Conservation (phyloP, 305 asterid genomes). For the Fraxinus latifolia region DNA sequence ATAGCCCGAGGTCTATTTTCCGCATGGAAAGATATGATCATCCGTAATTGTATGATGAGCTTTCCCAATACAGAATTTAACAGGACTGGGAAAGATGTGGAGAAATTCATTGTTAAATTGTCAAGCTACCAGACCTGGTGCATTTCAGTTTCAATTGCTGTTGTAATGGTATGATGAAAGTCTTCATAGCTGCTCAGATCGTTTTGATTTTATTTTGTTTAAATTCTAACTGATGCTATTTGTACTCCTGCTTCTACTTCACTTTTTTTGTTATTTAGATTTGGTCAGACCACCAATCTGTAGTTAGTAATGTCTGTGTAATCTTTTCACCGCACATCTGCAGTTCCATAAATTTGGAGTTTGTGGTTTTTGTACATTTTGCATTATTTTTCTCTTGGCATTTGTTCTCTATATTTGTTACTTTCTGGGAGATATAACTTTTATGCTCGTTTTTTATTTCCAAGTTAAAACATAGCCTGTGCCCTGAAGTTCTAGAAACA, state of each 20-base stretch:
- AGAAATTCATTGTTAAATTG: not conserved
- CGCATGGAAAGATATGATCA: constrained; percentile 68
- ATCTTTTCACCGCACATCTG: not conserved
- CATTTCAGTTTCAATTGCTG: not conserved
- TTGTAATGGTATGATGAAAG: not conserved
- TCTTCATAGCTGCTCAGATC: not conserved
- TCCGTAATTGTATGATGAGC: constrained; percentile 71
- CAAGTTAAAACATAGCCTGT: not conserved
- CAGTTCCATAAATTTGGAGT: not conserved
- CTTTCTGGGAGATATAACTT: not conserved
- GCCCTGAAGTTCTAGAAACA: not conserved
- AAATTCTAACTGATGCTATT: not conserved
- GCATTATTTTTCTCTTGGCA: not conserved
- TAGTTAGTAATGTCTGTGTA: not conserved
- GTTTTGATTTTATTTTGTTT: constrained; percentile 9
- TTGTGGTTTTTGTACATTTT: not conserved
- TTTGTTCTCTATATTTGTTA: not conserved
- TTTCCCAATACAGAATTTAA: constrained; percentile 80
- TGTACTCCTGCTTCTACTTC: constrained; percentile 1
- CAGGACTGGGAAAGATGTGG: not conserved
- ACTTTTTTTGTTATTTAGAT: constrained; percentile 10
- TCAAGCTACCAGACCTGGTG: not conserved
- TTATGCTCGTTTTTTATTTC: not conserved
- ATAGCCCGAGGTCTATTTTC: constrained; percentile 54
- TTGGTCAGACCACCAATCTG: not conserved